Base-by-base conservation (phyloP, 345 rosid genomes). In the Euphorbia peplus region DNA sequence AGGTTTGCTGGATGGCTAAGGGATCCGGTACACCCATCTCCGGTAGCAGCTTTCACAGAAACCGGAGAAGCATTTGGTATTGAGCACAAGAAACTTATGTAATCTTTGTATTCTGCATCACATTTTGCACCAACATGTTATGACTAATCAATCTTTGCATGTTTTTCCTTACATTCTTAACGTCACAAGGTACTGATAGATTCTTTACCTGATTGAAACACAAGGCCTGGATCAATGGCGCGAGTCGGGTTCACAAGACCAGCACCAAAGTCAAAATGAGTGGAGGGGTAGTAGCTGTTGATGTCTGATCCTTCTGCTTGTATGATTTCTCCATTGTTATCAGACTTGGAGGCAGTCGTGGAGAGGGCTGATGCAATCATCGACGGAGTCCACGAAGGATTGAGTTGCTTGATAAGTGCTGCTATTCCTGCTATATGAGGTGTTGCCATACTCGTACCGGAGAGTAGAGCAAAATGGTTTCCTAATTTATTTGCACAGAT, bases 381-480 rank as follows among this genome's bases (percentile, higher is more conserved):
- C 5, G 97, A 78, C 0, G 98, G 96, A 0, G 83, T 81, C 98
- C 96, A 93, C 8, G 80, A 80, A 55, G 96, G 93, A 59, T 85
- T 75, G 16, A 44, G 51, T 21, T 90, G 97, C 78, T 87, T 90
- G 73, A 93, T 85, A 2, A 90, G 72, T 4, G 91, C 97, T 1
- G 87, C 86, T 28, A 86, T 81, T 59, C 98, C 98, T 0, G 56
- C 89, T 5, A 87, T 66, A 54, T 93, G 98, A 60, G 97, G 96
- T 37, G 96, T 71, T 0, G 97, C 97, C 98, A 90, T 90, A 83
- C 98, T 93, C 2, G 97, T 87, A 39, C 97, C 98, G 0, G 98
- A 93, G 55, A 88, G 42, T 51, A 93, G 68, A 0, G 97, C 98
- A 68, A 85, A 93, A 65, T 63, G 79, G 44, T 79, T 64, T 47